These are phyloP conservation scores for Pontederia paniculata DNA, from an alignment of 176 grass and related monocot genomes.

Conservation along the genomic window DNA sequence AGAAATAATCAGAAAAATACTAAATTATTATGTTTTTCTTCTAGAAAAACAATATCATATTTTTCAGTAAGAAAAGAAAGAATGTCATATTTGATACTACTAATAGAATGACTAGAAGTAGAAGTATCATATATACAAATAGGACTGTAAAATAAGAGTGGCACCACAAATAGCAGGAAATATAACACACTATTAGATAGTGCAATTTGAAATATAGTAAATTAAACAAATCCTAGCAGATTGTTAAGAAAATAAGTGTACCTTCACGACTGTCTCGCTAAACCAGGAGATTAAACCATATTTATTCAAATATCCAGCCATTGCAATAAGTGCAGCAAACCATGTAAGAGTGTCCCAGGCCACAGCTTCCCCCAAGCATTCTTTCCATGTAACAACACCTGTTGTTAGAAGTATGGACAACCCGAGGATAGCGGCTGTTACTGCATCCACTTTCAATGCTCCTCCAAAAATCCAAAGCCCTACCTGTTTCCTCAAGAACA, in stretches of 20 bases:
- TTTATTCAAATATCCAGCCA: slow-evolving; percentile 98
- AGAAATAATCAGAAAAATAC: too few species aligned
- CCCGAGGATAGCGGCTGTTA: slow-evolving; percentile 86
- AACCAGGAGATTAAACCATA: slow-evolving; percentile 96
- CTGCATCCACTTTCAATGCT: slow-evolving; percentile 66
- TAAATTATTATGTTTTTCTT: too few species aligned
- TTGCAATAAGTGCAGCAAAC: slow-evolving; percentile 97
- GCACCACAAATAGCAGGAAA: too few species aligned
- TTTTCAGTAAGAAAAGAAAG: too few species aligned
- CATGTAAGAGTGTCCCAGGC: slow-evolving; percentile 99
- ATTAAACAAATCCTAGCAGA: too few species aligned
- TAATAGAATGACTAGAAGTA: too few species aligned
- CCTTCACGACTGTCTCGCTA: slow-evolving; percentile 96
- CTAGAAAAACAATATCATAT: too few species aligned
- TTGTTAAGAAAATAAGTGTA: slow-evolving; percentile 19
- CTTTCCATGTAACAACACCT: slow-evolving; percentile 97
- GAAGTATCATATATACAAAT: too few species aligned
- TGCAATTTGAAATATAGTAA: too few species aligned
- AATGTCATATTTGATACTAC: too few species aligned
- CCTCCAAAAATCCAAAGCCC: slow-evolving; percentile 97
- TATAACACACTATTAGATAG: too few species aligned
- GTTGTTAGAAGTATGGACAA: slow-evolving; percentile 75
- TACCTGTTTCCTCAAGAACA: slow-evolving; percentile 40
- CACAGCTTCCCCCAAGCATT: slow-evolving; percentile 85
- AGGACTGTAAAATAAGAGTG: too few species aligned